Evolutionary conservation across 805 yeast species (phyloP).

Genomic region (Candida methanosorbosa): DNA sequence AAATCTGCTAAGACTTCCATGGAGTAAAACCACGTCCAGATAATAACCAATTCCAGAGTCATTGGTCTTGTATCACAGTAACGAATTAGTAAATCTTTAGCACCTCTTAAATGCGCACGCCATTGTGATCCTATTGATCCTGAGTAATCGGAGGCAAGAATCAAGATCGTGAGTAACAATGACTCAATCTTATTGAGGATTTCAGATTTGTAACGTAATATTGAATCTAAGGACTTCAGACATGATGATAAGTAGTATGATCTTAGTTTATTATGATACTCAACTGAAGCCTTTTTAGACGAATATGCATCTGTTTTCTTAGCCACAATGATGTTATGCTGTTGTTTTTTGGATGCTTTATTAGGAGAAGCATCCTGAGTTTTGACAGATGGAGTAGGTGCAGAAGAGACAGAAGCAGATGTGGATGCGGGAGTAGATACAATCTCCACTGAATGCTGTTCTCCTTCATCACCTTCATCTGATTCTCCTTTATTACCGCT

Average conservation of each 20-base stretch:
- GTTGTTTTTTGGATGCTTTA: too few species aligned
- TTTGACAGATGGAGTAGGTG: not conserved
- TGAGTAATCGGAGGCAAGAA: conserved; percentile 59
- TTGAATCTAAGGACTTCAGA: conserved; percentile 48
- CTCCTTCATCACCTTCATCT: too few species aligned
- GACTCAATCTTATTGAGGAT: conserved; percentile 56
- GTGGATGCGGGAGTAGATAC: not conserved
- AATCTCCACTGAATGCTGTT: not conserved
- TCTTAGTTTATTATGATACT: conserved; percentile 47
- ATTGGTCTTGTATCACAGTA: conserved; percentile 27
- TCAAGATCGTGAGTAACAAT: conserved; percentile 55
- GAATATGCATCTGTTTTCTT: too few species aligned
- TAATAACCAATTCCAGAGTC: conserved; percentile 25
- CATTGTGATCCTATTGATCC: conserved; percentile 50
- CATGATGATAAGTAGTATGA: conserved; percentile 61
- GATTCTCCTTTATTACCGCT: too few species aligned
- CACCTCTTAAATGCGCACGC: conserved; percentile 64
- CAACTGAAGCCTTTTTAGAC: conserved; percentile 5
- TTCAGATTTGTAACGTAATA: conserved; percentile 30
- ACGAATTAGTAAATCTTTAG: conserved; percentile 51
- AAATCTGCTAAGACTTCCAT: conserved; percentile 57
- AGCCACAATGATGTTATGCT: too few species aligned
- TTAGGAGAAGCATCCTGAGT: too few species aligned
- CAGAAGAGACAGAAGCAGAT: not conserved
- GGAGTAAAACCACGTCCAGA: conserved; percentile 50